phyloP scores from a whole-genome alignment of 225 moss, liverwort and hornwort species.

The Bryoerythrophyllum caledonicum region DNA sequence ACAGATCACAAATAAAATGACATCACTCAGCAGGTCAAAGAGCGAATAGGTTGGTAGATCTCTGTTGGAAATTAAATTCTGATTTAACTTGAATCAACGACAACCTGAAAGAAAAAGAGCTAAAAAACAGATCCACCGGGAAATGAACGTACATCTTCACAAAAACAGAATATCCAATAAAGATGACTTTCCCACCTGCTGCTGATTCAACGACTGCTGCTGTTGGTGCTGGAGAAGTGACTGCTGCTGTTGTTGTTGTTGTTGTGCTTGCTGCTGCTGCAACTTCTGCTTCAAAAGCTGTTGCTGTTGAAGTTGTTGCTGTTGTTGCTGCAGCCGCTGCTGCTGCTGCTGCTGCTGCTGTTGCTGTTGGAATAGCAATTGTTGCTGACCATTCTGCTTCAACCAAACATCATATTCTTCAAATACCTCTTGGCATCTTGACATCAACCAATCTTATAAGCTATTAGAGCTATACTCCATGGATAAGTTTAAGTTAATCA shows the following conservation, averaged over 20 bases:
- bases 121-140: background rate
- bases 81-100: background rate
- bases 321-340: slow-evolving; percentile 28
- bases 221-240: slow-evolving; percentile 55
- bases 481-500: slow-evolving; percentile 3
- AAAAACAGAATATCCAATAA: background rate
- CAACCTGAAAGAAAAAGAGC: background rate
- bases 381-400: slow-evolving; percentile 55
- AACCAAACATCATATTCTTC: slow-evolving; percentile 13
- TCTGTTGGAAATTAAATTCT: background rate
- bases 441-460: background rate
- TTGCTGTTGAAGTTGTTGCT: slow-evolving; percentile 28
- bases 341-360: slow-evolving; percentile 37
- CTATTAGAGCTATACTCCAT: background rate
- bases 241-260: slow-evolving; percentile 38
- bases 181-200: slow-evolving; percentile 40
- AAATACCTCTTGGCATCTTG: slow-evolving; percentile 9
- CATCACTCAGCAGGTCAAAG: slow-evolving; percentile 3
- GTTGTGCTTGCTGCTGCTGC: slow-evolving; percentile 32
- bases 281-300: slow-evolving; percentile 38
- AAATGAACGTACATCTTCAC: background rate
- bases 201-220: slow-evolving; percentile 60
- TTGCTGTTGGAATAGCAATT: slow-evolving; percentile 54
- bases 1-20: slow-evolving; percentile 17
- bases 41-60: background rate